Evolutionary conservation across 2,329 filamentous ascomycete genomes (phyloP).

Genomic region (Talaromyces sp.): DNA sequence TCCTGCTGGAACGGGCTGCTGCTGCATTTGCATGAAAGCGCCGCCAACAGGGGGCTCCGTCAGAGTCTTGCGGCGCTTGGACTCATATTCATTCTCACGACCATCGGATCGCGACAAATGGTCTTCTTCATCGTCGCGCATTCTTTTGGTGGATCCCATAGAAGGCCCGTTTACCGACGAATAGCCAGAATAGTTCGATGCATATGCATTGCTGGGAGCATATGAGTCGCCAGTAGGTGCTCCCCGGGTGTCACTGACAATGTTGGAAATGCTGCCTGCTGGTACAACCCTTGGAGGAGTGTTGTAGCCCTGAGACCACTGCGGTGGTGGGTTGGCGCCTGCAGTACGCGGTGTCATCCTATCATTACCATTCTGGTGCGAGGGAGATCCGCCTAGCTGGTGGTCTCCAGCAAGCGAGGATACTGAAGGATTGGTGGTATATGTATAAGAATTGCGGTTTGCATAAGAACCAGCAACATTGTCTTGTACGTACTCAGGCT

Average conservation of each 20-base stretch:
- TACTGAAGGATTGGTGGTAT: conserved; percentile 64
- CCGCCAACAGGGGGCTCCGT: conserved; percentile 55
- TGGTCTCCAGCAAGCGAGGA: conserved; percentile 68
- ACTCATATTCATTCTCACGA: conserved; percentile 56
- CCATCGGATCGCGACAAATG: conserved; percentile 63
- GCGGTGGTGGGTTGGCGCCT: conserved; percentile 65
- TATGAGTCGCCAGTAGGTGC: conserved; percentile 61
- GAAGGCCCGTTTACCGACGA: conserved; percentile 64
- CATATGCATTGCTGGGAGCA: conserved; percentile 65
- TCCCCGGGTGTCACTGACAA: conserved; percentile 76
- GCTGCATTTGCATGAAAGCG: conserved; percentile 35
- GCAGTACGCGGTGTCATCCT: conserved; percentile 77
- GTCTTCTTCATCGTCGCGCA: conserved; percentile 65
- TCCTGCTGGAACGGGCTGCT: conserved; percentile 46
- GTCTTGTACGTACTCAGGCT: conserved; percentile 81
- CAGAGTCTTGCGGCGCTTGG: conserved; percentile 78
- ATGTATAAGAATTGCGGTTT: conserved; percentile 72
- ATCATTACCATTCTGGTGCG: conserved; percentile 74
- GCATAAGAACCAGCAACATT: conserved; percentile 68
- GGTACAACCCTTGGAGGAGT: conserved; percentile 70
- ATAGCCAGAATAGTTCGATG: conserved; percentile 59
- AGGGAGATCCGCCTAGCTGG: conserved; percentile 76
- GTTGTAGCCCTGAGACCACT: conserved; percentile 73
- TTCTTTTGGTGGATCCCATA: conserved; percentile 56
- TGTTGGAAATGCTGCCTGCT: conserved; percentile 81